Evolutionary conservation across 1,139 yeast genomes (phyloP), one percentile per base, ranked within the genome.

Genomic region (Scheffersomyces illinoinensis): DNA sequence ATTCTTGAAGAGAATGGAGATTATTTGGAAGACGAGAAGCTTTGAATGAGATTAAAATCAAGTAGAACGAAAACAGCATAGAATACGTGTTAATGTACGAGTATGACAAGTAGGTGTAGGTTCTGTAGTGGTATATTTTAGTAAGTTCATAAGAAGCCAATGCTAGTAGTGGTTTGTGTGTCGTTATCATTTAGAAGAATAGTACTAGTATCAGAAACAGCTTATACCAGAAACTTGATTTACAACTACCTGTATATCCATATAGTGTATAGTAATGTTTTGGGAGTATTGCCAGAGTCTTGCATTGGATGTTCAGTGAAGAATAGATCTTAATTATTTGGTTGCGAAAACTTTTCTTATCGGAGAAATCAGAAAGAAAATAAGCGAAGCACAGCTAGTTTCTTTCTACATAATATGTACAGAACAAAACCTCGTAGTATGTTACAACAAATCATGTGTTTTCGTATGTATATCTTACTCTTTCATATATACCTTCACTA

Each of bases 1-100:
- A 82, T 84, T 33, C 76, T 77, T 53, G 84, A 80, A 64, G 86
- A 82, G 66, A 83, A 82, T 60, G 88, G 88, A 21, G 88, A 82
- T 59, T 53, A 61, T 57, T 65, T 70, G 59, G 66, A 59, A 50
- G 21, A 19, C 17, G 47, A 39, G 46, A n/a, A 20, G 39, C 4
- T 33, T 17, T 33, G 43, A 33, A 8, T 10, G 43, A 33, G 43
- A 33, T 2, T 33, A 12, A 14, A 12, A 33, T 4, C 17, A 12
- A 33, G 5, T 14, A 12, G 17, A 33, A 33, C 12, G 43, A 33
- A 33, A 33, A 33, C 10, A 33, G 17, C 43, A 12, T 33, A 33
- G 43, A 33, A 14, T 12, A 12, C 10, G 17, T 33, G 4, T 33
- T 33, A 33, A 33, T 33, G 14, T 33, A 33, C 43, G 2, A 33